Evolutionary conservation across 345 rosid species (phyloP), one percentile per base, ranked within the genome.

Genomic region (Laguncularia racemosa): DNA sequence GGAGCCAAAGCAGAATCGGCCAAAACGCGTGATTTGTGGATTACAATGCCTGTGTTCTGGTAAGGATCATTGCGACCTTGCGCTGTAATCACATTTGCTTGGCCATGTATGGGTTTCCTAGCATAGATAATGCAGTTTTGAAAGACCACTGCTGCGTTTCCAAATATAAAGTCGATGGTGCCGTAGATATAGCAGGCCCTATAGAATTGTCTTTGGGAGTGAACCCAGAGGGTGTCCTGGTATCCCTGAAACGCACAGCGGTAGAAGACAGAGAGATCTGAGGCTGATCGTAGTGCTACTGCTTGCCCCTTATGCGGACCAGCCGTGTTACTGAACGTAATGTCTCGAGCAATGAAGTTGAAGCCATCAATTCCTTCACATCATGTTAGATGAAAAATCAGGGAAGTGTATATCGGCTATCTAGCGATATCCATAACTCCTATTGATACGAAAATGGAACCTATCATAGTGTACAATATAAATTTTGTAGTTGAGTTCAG

Each of bases 131-230:
- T 65, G 67, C 95, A 86, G 4, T 72, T 73, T 20, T 86, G 89
- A 43, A 83, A 61, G 9, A 86, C 85, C 6, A 65, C 89, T 3
- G 78, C 85, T 1, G 89, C 80, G 43, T 86, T 77, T 2, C 85
- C 95, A 43, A 86, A 86, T 44, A 86, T 86, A 71, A 86, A 83
- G 55, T 86, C 89, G 9, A 86, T 74, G 14, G 83, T 78, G 28
- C 83, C 77, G 48, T 66, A 71, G 3, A 78, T 60, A 66, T 74
- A 58, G 54, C 77, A 78, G 49, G 70, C 67, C 61, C 68, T 69
- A 58, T 71, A 78, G 71, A 78, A 74, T 46, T 78, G 79, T 40
- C 83, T 60, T 14, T 83, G 83, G 0, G 87, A 79, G 54, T 77
- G 85, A 21, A 79, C 79, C 62, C 73, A 83, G 16, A 86, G 80